Percentiles rank a stretch among this genome's conserved stretches.
Evolutionary conservation across 2,329 filamentous ascomycete species (phyloP).

Genomic region (Diplodia sapinea): DNA sequence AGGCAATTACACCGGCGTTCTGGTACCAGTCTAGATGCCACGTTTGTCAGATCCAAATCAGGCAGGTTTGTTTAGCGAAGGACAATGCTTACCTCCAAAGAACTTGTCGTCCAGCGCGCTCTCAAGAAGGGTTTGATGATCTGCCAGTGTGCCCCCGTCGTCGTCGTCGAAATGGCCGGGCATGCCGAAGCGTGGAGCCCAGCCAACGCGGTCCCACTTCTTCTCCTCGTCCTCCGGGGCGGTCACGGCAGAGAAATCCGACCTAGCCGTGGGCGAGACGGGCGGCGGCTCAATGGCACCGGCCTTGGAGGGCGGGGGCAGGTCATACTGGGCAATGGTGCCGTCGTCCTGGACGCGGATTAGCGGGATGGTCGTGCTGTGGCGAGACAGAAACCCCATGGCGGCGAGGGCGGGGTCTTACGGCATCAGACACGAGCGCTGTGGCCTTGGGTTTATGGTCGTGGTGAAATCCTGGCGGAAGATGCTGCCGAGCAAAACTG

Average conservation of each 20-base stretch:
- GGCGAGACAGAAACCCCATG: slow-evolving; percentile 28
- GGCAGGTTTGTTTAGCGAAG: background rate
- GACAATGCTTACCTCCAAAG: slow-evolving; percentile 71
- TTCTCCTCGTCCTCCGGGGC: slow-evolving; percentile 57
- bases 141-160: slow-evolving; percentile 70
- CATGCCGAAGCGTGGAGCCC: slow-evolving; percentile 82
- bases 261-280: slow-evolving; percentile 53
- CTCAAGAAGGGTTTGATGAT: slow-evolving; percentile 89
- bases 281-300: slow-evolving; percentile 65
- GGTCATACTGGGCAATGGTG: slow-evolving; percentile 71
- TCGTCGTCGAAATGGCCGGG: slow-evolving; percentile 56
- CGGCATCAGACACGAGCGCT: slow-evolving; percentile 77
- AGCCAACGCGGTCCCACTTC: slow-evolving; percentile 69
- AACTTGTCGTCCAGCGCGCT: slow-evolving; percentile 84
- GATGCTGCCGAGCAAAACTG: slow-evolving; percentile 52
- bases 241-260: slow-evolving; percentile 37
- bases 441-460: slow-evolving; percentile 67
- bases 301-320: slow-evolving; percentile 74
- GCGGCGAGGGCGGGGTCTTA: slow-evolving; percentile 41
- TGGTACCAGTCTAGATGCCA: slow-evolving; percentile 85
- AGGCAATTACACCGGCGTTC: slow-evolving; percentile 91
- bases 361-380: slow-evolving; percentile 25
- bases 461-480: slow-evolving; percentile 69
- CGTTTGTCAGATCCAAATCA: background rate
- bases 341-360: slow-evolving; percentile 64